Conservation (phyloP, 2,329 filamentous ascomycete genomes). For the Aspergillus eucalypticola region DNA sequence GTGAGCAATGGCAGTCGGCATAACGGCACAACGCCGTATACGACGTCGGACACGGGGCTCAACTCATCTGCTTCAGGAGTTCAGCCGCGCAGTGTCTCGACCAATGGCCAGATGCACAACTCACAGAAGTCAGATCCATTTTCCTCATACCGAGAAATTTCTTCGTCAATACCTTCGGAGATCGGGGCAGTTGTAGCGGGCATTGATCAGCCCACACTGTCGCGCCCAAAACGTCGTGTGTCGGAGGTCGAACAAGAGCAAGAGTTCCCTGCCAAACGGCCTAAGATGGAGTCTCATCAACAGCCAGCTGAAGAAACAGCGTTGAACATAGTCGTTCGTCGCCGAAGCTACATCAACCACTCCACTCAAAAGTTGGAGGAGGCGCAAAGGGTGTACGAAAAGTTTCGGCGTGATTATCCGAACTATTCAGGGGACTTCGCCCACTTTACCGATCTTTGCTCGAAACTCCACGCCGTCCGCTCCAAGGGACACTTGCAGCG, state of each 20-base stretch:
- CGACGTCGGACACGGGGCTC: slow-evolving; percentile 21
- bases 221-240: slow-evolving; percentile 17
- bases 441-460: slow-evolving; percentile 43
- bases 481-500: slow-evolving; percentile 31
- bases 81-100: slow-evolving; percentile 16
- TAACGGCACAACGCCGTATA: slow-evolving; percentile 18
- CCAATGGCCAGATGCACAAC: slow-evolving; percentile 10
- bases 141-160: slow-evolving; percentile 21
- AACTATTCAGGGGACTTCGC: slow-evolving; percentile 39
- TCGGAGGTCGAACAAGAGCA: slow-evolving; percentile 14
- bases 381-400: slow-evolving; percentile 34
- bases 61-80: slow-evolving; percentile 28
- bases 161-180: slow-evolving; percentile 16
- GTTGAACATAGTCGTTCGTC: slow-evolving; percentile 21
- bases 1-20: slow-evolving; percentile 18
- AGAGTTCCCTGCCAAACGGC: slow-evolving; percentile 18
- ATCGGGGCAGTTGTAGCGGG: slow-evolving; percentile 3
- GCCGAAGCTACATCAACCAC: slow-evolving; percentile 24
- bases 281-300: neutral
- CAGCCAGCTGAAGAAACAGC: slow-evolving; percentile 1
- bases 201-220: slow-evolving; percentile 6
- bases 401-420: slow-evolving; percentile 43
- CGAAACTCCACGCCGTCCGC: slow-evolving; percentile 36
- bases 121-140: slow-evolving; percentile 23
- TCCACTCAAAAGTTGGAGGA: slow-evolving; percentile 23